Conservation (phyloP, 2,329 filamentous ascomycete species). For the Ophidiomyces ophidiicola region DNA sequence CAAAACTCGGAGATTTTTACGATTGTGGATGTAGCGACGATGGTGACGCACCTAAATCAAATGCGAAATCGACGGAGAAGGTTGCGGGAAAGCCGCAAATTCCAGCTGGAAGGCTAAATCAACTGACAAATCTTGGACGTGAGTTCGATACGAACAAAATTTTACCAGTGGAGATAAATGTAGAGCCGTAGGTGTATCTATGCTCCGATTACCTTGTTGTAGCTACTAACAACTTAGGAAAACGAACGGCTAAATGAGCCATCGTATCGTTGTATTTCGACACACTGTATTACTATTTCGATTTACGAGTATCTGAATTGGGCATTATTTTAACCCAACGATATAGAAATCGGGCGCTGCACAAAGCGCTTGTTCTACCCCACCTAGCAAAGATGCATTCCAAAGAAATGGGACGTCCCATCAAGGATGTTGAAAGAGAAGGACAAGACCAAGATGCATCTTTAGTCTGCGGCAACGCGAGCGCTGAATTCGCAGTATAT, state of each 20-base stretch:
- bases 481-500: too few relatives aligned
- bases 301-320: background rate
- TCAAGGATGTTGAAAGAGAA: too few relatives aligned
- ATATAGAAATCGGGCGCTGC: background rate
- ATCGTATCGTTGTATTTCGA: background rate
- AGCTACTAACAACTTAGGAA: constrained; percentile 1
- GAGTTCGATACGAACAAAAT: constrained; percentile 4
- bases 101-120: constrained; percentile 5
- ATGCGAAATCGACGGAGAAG: constrained; percentile 12
- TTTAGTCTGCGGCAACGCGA: too few relatives aligned
- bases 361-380: background rate
- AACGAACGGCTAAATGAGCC: constrained; percentile 9
- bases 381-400: background rate
- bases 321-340: background rate
- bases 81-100: constrained; percentile 6
- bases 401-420: too few relatives aligned
- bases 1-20: constrained; percentile 54
- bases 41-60: constrained; percentile 33
- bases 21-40: constrained; percentile 54
- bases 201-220: background rate
- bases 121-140: constrained; percentile 9
- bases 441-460: too few relatives aligned
- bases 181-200: constrained; percentile 15
- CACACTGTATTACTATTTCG: constrained; percentile 3
- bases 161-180: constrained; percentile 14